Conservation (phyloP, 2,329 filamentous ascomycete species). For the Xylariales sp. region DNA sequence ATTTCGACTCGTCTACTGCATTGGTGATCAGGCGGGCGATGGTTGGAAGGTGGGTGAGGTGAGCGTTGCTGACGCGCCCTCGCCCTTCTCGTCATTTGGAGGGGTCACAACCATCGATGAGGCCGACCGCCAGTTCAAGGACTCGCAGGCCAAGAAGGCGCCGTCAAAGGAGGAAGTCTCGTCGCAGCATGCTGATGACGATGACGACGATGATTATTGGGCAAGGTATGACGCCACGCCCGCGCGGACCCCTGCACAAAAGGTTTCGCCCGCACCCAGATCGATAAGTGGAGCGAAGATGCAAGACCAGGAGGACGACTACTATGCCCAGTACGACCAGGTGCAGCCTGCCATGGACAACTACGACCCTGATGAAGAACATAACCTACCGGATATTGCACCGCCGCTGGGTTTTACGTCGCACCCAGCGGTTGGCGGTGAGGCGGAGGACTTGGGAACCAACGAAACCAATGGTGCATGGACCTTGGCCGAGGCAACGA, state of each 20-base stretch:
- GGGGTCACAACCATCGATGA: constrained; percentile 49
- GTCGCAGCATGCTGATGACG: constrained; percentile 36
- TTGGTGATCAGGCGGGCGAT: constrained; percentile 57
- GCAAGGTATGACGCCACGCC: constrained; percentile 71
- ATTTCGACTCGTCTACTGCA: constrained; percentile 67
- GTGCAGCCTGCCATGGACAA: constrained; percentile 79
- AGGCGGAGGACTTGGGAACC: constrained; percentile 20
- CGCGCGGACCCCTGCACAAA: constrained; percentile 54
- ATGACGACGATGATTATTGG: constrained; percentile 77
- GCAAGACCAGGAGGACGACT: constrained; percentile 57
- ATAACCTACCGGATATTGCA: constrained; percentile 26
- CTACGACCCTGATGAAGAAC: constrained; percentile 73
- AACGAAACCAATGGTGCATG: constrained; percentile 36
- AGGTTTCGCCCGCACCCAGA: constrained; percentile 58
- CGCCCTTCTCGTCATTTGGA: constrained; percentile 50
- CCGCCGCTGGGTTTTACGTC: constrained; percentile 29
- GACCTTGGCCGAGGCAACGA: constrained; percentile 39
- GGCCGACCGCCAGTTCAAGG: constrained; percentile 54
- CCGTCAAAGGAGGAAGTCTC: constrained; percentile 11
- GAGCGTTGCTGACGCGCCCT: constrained; percentile 51
- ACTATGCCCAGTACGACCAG: constrained; percentile 71
- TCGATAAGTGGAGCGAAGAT: constrained; percentile 23
- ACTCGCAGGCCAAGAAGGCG: constrained; percentile 22
- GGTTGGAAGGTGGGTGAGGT: constrained; percentile 74
- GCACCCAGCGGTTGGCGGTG: constrained; percentile 16